phyloP scores from a whole-genome alignment of 345 rosid genomes.

The Excoecaria cochinchinensis region DNA sequence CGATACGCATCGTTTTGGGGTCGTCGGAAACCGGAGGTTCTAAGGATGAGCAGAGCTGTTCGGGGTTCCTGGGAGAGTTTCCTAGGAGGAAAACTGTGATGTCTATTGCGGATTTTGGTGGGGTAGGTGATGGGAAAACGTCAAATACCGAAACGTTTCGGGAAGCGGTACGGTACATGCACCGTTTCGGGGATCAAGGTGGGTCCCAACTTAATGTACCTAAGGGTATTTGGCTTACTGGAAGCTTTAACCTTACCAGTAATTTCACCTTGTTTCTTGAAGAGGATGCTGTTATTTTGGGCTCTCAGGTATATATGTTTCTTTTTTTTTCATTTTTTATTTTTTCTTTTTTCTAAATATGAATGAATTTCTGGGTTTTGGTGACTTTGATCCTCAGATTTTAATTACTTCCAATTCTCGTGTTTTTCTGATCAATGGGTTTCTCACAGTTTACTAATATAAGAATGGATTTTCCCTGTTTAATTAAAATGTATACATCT shows the following conservation, averaged over 20 bases:
- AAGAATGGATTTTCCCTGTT: background rate
- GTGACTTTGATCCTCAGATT: background rate
- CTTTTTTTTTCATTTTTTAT: background rate
- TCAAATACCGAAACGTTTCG: constrained; percentile 77
- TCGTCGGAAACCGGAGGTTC: background rate
- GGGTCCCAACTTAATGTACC: constrained; percentile 86
- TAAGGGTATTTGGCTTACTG: constrained; percentile 77
- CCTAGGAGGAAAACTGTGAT: constrained; percentile 51
- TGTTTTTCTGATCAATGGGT: background rate
- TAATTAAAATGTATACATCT: background rate
- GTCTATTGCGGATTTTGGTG: constrained; percentile 84
- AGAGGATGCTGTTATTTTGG: constrained; percentile 74
- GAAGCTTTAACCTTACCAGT: constrained; percentile 91
- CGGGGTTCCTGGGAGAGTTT: constrained; percentile 26
- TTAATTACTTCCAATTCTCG: background rate
- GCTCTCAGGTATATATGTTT: constrained; percentile 62
- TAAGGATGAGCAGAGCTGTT: constrained; percentile 36
- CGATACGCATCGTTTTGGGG: constrained; percentile 31
- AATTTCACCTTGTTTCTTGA: constrained; percentile 87
- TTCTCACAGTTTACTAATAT: background rate
- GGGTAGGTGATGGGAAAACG: constrained; percentile 78
- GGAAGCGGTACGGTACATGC: constrained; percentile 58
- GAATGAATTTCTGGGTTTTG: background rate
- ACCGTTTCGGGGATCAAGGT: constrained; percentile 42
- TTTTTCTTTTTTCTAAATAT: background rate